phyloP scores from a whole-genome alignment of 176 grass and related monocot species.

The Rhipidocladum racemiflorum region DNA sequence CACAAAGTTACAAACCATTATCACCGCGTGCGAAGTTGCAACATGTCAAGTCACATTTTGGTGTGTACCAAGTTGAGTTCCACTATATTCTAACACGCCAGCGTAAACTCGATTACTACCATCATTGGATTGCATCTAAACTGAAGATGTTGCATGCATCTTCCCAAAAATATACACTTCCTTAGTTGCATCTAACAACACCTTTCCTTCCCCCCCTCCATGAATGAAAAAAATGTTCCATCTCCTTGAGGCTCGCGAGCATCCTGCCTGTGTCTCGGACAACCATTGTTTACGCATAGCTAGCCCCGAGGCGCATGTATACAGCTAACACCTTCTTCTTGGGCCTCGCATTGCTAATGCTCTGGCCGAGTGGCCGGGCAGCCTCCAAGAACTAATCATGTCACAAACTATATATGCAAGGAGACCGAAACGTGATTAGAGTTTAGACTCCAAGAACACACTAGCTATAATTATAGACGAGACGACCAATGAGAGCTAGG shows the following conservation, averaged over 20 bases:
- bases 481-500: neutral
- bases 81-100: neutral
- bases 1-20: neutral
- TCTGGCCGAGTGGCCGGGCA: neutral
- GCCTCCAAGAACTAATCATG: neutral
- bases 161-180: neutral
- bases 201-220: too few species aligned
- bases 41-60: neutral
- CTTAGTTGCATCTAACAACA: too few species aligned
- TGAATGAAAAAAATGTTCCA: neutral
- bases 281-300: slow-evolving; percentile 7
- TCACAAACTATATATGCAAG: slow-evolving; percentile 4
- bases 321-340: neutral
- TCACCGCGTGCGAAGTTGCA: neutral
- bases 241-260: neutral
- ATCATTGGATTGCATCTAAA: neutral
- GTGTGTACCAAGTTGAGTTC: neutral
- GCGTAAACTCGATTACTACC: neutral
- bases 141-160: neutral
- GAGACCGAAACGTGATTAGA: neutral
- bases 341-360: neutral
- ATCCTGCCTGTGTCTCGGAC: neutral
- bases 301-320: slow-evolving; percentile 22
- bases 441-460: neutral
- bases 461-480: neutral